phyloP scores from a whole-genome alignment of 306 rosid genomes.

The Luffa acutangula region DNA sequence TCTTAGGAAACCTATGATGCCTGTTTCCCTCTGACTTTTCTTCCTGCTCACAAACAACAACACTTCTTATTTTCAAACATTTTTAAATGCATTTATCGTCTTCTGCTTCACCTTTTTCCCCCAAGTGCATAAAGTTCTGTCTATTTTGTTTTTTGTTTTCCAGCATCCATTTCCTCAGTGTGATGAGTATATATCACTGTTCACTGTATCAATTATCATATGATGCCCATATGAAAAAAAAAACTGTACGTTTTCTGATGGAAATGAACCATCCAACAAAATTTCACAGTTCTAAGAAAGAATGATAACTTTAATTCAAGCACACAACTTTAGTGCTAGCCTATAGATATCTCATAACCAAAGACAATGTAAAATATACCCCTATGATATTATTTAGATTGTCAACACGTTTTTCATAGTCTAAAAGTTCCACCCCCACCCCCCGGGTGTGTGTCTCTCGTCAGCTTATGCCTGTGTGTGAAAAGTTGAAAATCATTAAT shows the following conservation, averaged over 20 bases:
- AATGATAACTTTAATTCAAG: background rate
- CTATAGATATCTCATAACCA: background rate
- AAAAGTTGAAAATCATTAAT: background rate
- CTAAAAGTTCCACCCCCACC: background rate
- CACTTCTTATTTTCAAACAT: background rate
- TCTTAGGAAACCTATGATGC: conserved; percentile 5
- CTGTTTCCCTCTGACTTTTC: conserved; percentile 8
- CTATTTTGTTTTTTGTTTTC: conserved; percentile 7
- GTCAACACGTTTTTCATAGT: background rate
- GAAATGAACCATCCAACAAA: background rate
- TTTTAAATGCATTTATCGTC: conserved; percentile 4
- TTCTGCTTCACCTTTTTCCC: conserved; percentile 8
- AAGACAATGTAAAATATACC: background rate
- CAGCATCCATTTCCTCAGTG: background rate
- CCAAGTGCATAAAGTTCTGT: conserved; percentile 10
- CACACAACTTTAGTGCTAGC: background rate
- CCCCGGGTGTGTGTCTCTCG: background rate
- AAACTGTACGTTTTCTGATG: background rate
- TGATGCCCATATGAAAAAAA: background rate
- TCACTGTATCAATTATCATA: background rate
- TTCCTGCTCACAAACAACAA: conserved; percentile 3
- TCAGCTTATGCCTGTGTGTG: background rate
- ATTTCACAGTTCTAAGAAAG: background rate
- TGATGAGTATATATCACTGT: background rate
- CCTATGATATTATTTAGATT: background rate